Conservation (phyloP, 2,329 filamentous ascomycete species). For the Arthrocladium fulminans region DNA sequence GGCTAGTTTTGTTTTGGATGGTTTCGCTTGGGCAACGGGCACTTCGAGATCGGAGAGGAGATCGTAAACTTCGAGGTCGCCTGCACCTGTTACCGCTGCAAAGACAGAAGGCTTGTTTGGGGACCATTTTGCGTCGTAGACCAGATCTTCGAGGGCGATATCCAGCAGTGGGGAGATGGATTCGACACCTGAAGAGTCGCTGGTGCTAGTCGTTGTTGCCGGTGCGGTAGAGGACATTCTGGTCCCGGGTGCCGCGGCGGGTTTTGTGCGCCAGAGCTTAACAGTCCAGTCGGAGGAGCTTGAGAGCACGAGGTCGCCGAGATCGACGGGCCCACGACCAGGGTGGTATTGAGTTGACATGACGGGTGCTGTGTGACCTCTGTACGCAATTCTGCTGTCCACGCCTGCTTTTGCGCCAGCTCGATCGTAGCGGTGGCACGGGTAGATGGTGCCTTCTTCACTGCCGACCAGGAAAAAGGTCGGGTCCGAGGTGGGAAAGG, state of each 20-base stretch:
- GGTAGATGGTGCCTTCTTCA: conserved; percentile 92
- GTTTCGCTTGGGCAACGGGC: conserved; percentile 70
- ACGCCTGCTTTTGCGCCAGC: conserved; percentile 95
- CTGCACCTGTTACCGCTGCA: conserved; percentile 85
- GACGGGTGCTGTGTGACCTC: conserved; percentile 83
- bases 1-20: conserved; percentile 51
- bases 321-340: conserved; percentile 79
- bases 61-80: conserved; percentile 90
- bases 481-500: conserved; percentile 88
- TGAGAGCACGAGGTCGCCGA: conserved; percentile 88
- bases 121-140: conserved; percentile 94
- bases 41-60: conserved; percentile 87
- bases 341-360: conserved; percentile 97
- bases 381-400: conserved; percentile 78
- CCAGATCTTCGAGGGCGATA: conserved; percentile 86
- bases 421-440: conserved; percentile 93
- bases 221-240: conserved; percentile 28
- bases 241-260: conserved; percentile 24
- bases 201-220: conserved; percentile 32
- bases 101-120: conserved; percentile 91
- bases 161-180: conserved; percentile 69
- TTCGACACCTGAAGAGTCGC: conserved; percentile 29
- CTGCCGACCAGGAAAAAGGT: conserved; percentile 97
- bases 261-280: conserved; percentile 87
- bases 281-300: conserved; percentile 94